phyloP scores from a whole-genome alignment of 331 rosid genomes.

The Stylosanthes scabra region DNA sequence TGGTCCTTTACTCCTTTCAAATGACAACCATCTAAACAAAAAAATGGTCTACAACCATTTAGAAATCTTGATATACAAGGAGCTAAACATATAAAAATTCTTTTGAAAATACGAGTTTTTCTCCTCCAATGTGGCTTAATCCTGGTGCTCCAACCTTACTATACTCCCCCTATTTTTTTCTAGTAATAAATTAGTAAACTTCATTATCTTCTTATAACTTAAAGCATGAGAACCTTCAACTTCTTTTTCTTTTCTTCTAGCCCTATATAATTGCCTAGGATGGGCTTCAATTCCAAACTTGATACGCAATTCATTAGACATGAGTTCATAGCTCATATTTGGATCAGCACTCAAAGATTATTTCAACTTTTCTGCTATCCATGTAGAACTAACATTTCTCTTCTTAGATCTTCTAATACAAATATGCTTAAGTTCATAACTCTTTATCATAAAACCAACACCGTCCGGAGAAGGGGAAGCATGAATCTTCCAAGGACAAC shows the following conservation, averaged over 20 bases:
- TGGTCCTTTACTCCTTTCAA: too few relatives aligned
- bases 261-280: background rate
- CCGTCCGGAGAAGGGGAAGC: background rate
- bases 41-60: too few relatives aligned
- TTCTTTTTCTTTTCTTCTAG: conserved; percentile 1
- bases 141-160: background rate
- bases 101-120: background rate
- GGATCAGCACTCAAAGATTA: background rate
- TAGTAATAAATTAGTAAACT: background rate
- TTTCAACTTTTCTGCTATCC: background rate
- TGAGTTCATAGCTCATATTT: background rate
- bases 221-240: background rate
- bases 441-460: background rate
- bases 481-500: background rate
- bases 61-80: too few relatives aligned
- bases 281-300: conserved; percentile 11
- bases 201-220: background rate
- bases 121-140: background rate
- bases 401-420: background rate
- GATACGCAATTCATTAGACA: background rate
- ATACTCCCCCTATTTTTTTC: background rate
- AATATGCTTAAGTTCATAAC: background rate
- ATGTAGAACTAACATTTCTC: background rate
- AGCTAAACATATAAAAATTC: background rate
- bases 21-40: too few relatives aligned